Conservation (phyloP, 2,329 filamentous ascomycete genomes). For the Zalaria obscura region DNA sequence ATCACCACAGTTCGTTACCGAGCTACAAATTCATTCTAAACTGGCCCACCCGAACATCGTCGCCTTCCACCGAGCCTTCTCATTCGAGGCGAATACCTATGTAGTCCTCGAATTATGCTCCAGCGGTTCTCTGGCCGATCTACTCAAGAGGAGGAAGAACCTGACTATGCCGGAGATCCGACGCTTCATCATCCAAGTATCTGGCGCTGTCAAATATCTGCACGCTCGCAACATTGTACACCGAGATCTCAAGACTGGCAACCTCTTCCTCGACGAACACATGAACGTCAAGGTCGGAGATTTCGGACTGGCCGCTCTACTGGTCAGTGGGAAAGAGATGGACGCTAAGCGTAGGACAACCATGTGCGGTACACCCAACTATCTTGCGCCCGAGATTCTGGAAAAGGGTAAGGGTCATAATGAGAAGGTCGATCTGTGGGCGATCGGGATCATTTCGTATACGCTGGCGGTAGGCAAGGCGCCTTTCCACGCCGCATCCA, state of each 20-base stretch:
- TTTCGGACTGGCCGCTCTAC: slow-evolving; percentile 83
- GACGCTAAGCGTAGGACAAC: slow-evolving; percentile 71
- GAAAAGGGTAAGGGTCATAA: slow-evolving; percentile 94
- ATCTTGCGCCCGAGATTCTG: slow-evolving; percentile 92
- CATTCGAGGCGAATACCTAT: slow-evolving; percentile 78
- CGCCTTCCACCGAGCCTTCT: slow-evolving; percentile 86
- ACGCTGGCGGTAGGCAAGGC: slow-evolving; percentile 94
- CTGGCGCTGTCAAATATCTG: slow-evolving; percentile 95
- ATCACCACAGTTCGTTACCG: slow-evolving; percentile 49
- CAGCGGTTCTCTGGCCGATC: slow-evolving; percentile 94
- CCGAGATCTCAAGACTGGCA: slow-evolving; percentile 93
- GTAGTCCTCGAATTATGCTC: slow-evolving; percentile 88
- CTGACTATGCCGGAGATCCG: slow-evolving; percentile 89
- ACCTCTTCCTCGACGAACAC: slow-evolving; percentile 82
- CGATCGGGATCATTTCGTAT: slow-evolving; percentile 94
- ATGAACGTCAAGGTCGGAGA: slow-evolving; percentile 99
- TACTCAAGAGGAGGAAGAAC: slow-evolving; percentile 83
- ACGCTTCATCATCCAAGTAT: slow-evolving; percentile 86
- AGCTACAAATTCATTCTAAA: slow-evolving; percentile 96
- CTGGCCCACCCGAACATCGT: slow-evolving; percentile 94
- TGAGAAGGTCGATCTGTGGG: slow-evolving; percentile 98
- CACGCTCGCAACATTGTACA: slow-evolving; percentile 93
- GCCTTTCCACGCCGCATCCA: slow-evolving; percentile 85
- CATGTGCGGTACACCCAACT: slow-evolving; percentile 93
- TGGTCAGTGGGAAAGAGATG: slow-evolving; percentile 85